Evolutionary conservation across 2,329 filamentous ascomycete species (phyloP), one percentile per base, ranked within the genome.

Genomic region (Xylaria sp.): DNA sequence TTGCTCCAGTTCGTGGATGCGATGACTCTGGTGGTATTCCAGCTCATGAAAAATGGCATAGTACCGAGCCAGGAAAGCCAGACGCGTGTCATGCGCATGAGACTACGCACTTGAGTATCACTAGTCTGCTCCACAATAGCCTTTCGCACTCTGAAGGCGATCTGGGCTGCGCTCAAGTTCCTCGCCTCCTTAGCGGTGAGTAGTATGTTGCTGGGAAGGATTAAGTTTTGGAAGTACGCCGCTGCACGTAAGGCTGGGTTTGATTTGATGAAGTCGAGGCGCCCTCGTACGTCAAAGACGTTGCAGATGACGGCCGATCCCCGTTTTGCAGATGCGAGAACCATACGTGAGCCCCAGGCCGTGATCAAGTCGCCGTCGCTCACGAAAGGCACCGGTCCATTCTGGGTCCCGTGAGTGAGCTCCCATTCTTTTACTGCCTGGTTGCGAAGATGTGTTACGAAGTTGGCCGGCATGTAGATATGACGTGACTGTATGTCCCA

Each of bases 331-430:
- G 65, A 64, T 6, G 65, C 54, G 5, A 67, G 17, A 31, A 67
- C 42, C 61, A 64, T 67, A 13, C 50, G 42, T 7, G 65, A 50
- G 27, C 61, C 45, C 65, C 65, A 68, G 29, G 61, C 56, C 7
- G 61, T 58, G 15, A 65, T 65, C 5, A 68, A 13, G 42, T 68
- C 61, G 25, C 65, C 56, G 20, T 68, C 65, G 61, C 65, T 68
- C 31, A 68, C 39, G 36, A 68, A 68, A 15, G 49, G 15, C 11
- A 29, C 31, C 20, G 49, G 2, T 20, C 15, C 13, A 10, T 45
- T 27, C 45, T 49, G 13, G n/a, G 27, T 15, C 1, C n/a, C 33
- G 4, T 25, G 15, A 17, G 6, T 3, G 15, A 60, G 31, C 15
- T 39, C 39, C n/a, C 4, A 27, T 10, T 61, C 20, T 25, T 44